Base-by-base conservation (phyloP, 345 rosid genomes). In the Ceriops decandra region DNA sequence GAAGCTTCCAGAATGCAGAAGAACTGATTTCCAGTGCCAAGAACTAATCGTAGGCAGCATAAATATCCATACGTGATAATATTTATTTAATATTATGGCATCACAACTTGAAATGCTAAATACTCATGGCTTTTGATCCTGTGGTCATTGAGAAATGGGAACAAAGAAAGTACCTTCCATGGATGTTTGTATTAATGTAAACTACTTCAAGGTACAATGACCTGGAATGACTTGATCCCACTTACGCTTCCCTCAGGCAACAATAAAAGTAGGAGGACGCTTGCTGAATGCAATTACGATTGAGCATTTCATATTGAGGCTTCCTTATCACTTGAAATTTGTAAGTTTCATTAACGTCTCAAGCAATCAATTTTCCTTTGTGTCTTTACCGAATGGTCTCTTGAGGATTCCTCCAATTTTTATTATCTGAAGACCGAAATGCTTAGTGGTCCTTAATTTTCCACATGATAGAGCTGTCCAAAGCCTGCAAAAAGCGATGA, bases 291-390 rank as follows among this genome's bases (percentile, higher is more conserved):
- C 99, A 15, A 84, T 88, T 62, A 88, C 95, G 32, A 91, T 95
- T 0, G 97, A 95, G 79, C 96, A 88, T 78, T 95, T 90, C 83
- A 88, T 95, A 70, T 69, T 90, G 84, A 87, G 99, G 70, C 86
- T 95, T 66, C 96, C 99, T 30, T 95, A 87, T 76, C 97, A 91
- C 74, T 81, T 90, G 47, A 95, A 91, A 74, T 91, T 91, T 59
- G 98, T 88, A 62, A 88, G 97, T 76, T 21, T 33, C 7, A 54
- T 26, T n/a, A 17, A 52, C 7, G 36, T 72, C 46, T 57, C 52
- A 3, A 26, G 27, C 42, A 7, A 10, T 20, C 0, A 33, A 9
- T 1, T 21, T 9, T 53, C 59, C 32, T 42, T 63, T 5, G 19
- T 68, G 22, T 58, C 28, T 54, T 36, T 54, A 22, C 26, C 28